Conservation (phyloP, 768 basidiomycete species). For the Omphalotus guepiniiformis region DNA sequence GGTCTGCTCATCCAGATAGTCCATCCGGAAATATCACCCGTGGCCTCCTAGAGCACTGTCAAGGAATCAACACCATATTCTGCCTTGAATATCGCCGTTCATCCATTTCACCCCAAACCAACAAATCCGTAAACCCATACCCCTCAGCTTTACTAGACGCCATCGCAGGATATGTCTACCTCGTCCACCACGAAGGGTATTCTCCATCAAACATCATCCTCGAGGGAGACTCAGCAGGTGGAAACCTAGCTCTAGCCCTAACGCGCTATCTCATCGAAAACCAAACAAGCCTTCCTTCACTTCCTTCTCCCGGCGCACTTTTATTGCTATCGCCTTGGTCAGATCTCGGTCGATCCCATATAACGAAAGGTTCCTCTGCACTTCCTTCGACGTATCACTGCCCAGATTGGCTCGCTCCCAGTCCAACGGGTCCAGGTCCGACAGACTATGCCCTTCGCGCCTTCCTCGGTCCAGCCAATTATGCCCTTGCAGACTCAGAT, state of each 20-base stretch:
- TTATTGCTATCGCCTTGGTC: background rate
- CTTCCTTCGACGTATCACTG: too few species aligned
- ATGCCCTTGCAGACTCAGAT: constrained; percentile 20
- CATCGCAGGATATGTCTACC: constrained; percentile 45
- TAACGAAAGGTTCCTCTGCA: background rate
- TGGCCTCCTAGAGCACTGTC: constrained; percentile 19
- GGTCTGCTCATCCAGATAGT: too few species aligned
- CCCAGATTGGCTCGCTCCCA: too few species aligned
- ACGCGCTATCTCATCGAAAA: constrained; percentile 34
- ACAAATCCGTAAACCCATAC: constrained; percentile 33
- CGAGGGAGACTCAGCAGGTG: constrained; percentile 50
- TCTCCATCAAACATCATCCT: constrained; percentile 35
- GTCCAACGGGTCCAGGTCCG: too few species aligned
- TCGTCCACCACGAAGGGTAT: constrained; percentile 33
- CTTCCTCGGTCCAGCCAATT: constrained; percentile 14
- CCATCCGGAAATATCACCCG: constrained; percentile 24
- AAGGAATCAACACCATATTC: constrained; percentile 22
- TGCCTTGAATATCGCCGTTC: constrained; percentile 45
- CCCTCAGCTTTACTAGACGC: constrained; percentile 48
- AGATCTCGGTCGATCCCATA: background rate
- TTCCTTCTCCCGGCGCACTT: background rate
- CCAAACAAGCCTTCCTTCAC: constrained; percentile 2
- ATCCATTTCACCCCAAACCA: constrained; percentile 8
- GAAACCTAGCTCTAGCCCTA: constrained; percentile 39
- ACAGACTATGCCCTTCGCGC: background rate